These are phyloP conservation scores for Ganoderma resinaceum DNA, from an alignment of 1,284 basidiomycete genomes.

Conservation along the genomic window DNA sequence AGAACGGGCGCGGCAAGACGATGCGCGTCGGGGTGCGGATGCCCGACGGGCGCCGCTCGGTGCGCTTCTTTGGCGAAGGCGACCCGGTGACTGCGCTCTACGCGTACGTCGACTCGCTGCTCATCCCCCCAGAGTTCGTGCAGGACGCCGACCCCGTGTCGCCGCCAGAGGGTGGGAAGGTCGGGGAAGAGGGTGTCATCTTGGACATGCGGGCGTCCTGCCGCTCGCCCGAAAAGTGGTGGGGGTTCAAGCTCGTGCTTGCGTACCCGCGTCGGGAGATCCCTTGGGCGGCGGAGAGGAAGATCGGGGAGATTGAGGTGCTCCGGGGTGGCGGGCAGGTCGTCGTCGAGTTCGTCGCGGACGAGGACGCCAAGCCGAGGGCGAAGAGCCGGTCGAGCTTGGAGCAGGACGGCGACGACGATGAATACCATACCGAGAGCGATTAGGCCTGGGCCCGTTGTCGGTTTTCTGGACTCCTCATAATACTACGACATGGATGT, in stretches of 20 bases:
- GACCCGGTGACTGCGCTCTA: slow-evolving; percentile 71
- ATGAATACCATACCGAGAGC: slow-evolving; percentile 68
- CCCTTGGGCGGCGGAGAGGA: slow-evolving; percentile 51
- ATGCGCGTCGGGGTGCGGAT: slow-evolving; percentile 73
- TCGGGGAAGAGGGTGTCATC: slow-evolving; percentile 50
- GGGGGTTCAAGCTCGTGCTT: slow-evolving; percentile 74
- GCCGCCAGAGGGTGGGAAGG: slow-evolving; percentile 43
- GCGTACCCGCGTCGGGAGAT: slow-evolving; percentile 78
- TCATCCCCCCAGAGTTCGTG: slow-evolving; percentile 47
- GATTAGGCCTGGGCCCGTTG: slow-evolving; percentile 47
- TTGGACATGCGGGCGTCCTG: slow-evolving; percentile 44
- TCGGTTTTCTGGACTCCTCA: too few species aligned
- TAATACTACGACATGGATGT: too few species aligned
- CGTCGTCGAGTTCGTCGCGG: slow-evolving; percentile 65
- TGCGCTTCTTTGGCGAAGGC: slow-evolving; percentile 60
- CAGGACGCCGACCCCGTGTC: slow-evolving; percentile 50
- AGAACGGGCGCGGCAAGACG: slow-evolving; percentile 39
- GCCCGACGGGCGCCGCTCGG: slow-evolving; percentile 66
- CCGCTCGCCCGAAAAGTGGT: slow-evolving; percentile 55
- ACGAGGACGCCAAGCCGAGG: slow-evolving; percentile 32
- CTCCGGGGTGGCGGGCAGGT: slow-evolving; percentile 73
- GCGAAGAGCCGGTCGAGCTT: slow-evolving; percentile 19
- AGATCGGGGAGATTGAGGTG: slow-evolving; percentile 57
- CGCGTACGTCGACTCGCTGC: slow-evolving; percentile 68
- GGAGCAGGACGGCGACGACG: slow-evolving; percentile 44